Evolutionary conservation across 139 green algal species (phyloP).

Genomic region (Volvox reticuliferus): DNA sequence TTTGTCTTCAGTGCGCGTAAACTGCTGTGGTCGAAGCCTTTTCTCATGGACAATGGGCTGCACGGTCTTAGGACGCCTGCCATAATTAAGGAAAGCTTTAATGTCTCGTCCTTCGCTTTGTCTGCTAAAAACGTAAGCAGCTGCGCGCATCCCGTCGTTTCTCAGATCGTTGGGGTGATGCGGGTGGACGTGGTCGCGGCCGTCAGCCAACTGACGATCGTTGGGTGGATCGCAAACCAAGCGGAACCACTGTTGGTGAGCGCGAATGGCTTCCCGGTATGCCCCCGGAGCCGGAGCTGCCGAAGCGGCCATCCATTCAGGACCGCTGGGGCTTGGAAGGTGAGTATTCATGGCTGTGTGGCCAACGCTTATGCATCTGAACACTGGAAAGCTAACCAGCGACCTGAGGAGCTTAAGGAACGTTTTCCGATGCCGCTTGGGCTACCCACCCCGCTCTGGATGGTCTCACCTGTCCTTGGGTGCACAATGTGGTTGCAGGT

Average conservation of each 20-base stretch:
- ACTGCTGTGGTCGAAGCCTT: not conserved
- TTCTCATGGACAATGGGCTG: not conserved
- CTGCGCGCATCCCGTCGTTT: not conserved
- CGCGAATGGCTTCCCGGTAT: constrained; percentile 41
- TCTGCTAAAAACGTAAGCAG: not conserved
- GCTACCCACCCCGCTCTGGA: too few species aligned
- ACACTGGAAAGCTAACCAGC: too few species aligned
- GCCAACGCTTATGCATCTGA: not conserved
- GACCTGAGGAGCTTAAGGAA: too few species aligned
- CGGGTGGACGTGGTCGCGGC: constrained; percentile 9
- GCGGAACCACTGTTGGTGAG: not conserved
- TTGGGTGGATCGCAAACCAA: constrained; percentile 34
- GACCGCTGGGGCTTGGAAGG: constrained; percentile 29
- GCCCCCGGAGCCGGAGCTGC: constrained; percentile 43
- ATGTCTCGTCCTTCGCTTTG: not conserved
- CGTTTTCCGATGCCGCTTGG: too few species aligned
- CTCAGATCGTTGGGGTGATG: constrained; percentile 42
- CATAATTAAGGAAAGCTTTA: too few species aligned
- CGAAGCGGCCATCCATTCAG: constrained; percentile 30
- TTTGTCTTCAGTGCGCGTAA: too few species aligned
- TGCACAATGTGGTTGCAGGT: not conserved
- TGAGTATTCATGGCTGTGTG: not conserved
- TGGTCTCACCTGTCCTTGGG: too few species aligned
- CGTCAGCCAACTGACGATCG: constrained; percentile 1
- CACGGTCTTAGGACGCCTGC: too few species aligned